Base-by-base conservation (phyloP, 257 asterid species). In the Gentiana straminea region DNA sequence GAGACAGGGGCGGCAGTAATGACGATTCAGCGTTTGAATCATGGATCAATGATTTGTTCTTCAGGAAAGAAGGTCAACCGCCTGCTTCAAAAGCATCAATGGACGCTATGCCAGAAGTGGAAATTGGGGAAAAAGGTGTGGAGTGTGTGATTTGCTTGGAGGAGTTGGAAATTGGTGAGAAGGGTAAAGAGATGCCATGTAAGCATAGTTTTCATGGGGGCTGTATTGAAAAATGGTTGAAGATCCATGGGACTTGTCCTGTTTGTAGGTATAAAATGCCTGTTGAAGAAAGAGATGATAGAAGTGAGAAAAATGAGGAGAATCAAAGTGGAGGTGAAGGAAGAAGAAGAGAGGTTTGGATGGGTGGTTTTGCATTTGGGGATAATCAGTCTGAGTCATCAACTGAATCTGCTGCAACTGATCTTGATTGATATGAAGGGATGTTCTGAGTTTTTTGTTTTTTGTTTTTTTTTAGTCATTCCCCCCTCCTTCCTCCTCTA, bases 231-330 rank as follows among this genome's bases (percentile, higher is more conserved):
- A 84, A 75, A 34, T 88, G 96, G 96, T 51, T 88, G 72, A 69
- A 53, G 9, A 63, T 75, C 53, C 90, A 88, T 51, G 96, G 94
- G 13, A 68, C 94, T 24, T 84, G 96, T 73, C 96, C 96, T 8
- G 81, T 88, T 60, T 88, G 96, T 54, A 65, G 94, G 44, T 63
- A 76, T 55, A 75, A 77, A 49, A 81, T 89, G 97, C 95, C 94
- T 4, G 77, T 61, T 57, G 91, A 81, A 37, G 79, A 76, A 4
- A 38, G 59, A 35, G 63, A 32, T 7, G 76, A 69, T 32, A 73
- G 52, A 60, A 51, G 5, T 47, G 58, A 45, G 2, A 61, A 58
- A 62, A 60, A 58, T 57, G 80, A 57, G 11, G 62, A 63, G 51
- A 69, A 44, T 13, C 24, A 24, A 24, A 58, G 79, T 13, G 75